These are phyloP conservation scores for Cyclotella kingstonii DNA, from an alignment of 108 stramenopile species.

Conservation along the genomic window DNA sequence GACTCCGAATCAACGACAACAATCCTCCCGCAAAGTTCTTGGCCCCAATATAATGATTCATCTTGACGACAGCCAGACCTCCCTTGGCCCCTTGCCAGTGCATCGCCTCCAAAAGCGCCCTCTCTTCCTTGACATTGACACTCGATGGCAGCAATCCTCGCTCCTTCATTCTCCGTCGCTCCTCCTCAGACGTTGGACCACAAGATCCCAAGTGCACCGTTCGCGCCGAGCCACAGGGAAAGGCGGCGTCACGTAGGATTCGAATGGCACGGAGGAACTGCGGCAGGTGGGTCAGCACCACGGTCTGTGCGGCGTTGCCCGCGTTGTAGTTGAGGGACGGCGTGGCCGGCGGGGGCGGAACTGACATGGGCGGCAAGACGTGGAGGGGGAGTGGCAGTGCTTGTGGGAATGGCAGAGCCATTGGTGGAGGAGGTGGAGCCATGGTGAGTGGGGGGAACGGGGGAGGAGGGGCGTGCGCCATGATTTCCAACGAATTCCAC, in stretches of 20 bases:
- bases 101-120: background rate
- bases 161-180: conserved; percentile 20
- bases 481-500: background rate
- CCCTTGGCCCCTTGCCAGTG: conserved; percentile 25
- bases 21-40: conserved; percentile 38
- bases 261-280: conserved; percentile 29
- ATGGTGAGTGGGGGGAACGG: background rate
- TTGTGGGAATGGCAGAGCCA: conserved; percentile 10
- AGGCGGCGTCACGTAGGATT: conserved; percentile 37
- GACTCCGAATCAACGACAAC: conserved; percentile 5
- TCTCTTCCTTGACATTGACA: background rate
- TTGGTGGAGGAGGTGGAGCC: conserved; percentile 9
- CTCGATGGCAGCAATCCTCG: conserved; percentile 14
- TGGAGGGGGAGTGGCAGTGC: conserved; percentile 17
- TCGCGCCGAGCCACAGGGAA: conserved; percentile 26
- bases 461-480: background rate
- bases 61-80: conserved; percentile 33
- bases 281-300: conserved; percentile 24
- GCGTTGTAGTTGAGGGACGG: conserved; percentile 16
- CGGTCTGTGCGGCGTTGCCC: conserved; percentile 35
- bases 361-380: background rate
- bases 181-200: conserved; percentile 2
- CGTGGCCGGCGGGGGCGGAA: conserved; percentile 6
- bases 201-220: conserved; percentile 44
- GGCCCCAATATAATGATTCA: conserved; percentile 25